A percentile compares a stretch with the other conserved stretches of the same genome.
Evolutionary conservation across 1,284 basidiomycete species (phyloP).

Genomic region (Marasmius tenuissimus): DNA sequence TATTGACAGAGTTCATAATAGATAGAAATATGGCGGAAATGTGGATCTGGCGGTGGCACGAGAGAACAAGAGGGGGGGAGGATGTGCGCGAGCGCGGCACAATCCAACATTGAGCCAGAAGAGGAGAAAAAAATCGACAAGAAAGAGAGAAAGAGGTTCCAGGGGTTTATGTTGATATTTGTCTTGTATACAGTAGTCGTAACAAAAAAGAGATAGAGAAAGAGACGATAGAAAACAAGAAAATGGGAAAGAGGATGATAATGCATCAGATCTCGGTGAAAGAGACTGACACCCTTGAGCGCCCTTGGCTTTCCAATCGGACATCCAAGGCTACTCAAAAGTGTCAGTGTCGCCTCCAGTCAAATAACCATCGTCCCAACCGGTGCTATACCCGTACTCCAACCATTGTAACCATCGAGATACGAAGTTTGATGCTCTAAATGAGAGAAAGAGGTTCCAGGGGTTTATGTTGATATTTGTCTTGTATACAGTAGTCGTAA

Average conservation of each 20-base stretch:
- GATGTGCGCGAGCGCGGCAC: background rate
- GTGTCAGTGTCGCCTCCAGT: background rate
- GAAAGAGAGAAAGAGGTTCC: slow-evolving; percentile 16
- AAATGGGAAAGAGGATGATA: slow-evolving; percentile 4
- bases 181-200: slow-evolving; percentile 4
- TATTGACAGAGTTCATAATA: background rate
- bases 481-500: slow-evolving; percentile 5
- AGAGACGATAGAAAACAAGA: slow-evolving; percentile 12
- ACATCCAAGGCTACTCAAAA: slow-evolving; percentile 18
- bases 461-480: slow-evolving; percentile 1
- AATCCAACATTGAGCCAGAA: slow-evolving; percentile 6
- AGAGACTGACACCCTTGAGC: background rate
- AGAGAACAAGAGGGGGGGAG: background rate
- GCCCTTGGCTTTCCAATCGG: slow-evolving; percentile 19
- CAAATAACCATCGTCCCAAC: background rate
- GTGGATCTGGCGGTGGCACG: too few species aligned
- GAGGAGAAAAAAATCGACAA: slow-evolving; percentile 10
- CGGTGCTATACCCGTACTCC: background rate
- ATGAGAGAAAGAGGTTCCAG: slow-evolving; percentile 16
- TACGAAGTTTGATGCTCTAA: background rate
- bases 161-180: slow-evolving; percentile 1
- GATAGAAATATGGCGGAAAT: background rate
- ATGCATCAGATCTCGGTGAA: background rate
- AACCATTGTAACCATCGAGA: background rate
- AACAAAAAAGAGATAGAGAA: slow-evolving; percentile 8